phyloP scores from a whole-genome alignment of 768 basidiomycete species.

The Amanita molliuscula region DNA sequence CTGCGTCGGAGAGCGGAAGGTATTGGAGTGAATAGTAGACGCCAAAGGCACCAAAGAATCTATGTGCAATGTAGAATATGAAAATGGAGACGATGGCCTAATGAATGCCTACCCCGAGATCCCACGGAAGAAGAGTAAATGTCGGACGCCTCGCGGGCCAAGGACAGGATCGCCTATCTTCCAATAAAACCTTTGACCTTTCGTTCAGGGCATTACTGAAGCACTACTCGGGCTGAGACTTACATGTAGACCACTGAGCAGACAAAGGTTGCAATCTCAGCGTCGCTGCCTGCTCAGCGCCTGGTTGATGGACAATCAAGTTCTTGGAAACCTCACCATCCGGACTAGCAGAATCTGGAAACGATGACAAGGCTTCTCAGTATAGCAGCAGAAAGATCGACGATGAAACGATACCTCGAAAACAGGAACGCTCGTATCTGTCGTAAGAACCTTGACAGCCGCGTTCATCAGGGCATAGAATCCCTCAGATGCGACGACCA shows the following conservation, averaged over 20 bases:
- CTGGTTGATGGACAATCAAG: background rate
- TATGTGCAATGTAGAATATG: conserved; percentile 14
- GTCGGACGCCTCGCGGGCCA: conserved; percentile 60
- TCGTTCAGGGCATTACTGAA: background rate
- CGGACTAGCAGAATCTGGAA: background rate
- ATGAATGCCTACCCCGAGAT: conserved; percentile 58
- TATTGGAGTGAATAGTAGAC: conserved; percentile 66
- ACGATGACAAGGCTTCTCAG: background rate
- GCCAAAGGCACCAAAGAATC: conserved; percentile 62
- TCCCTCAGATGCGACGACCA: background rate
- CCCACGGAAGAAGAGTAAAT: conserved; percentile 46
- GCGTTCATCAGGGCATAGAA: conserved; percentile 1
- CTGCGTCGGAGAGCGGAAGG: conserved; percentile 70
- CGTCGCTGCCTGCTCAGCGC: background rate
- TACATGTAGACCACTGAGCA: conserved; percentile 3
- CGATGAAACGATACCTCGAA: background rate
- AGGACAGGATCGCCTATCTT: conserved; percentile 42
- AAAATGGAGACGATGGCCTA: conserved; percentile 36
- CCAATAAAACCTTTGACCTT: conserved; percentile 24
- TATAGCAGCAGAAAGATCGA: background rate
- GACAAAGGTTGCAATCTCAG: background rate
- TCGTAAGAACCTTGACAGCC: background rate
- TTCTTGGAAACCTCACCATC: background rate
- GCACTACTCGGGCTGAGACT: background rate
- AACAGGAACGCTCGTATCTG: background rate